Conservation (phyloP, 352 stramenopile genomes). For the Aphanomyces astaci region DNA sequence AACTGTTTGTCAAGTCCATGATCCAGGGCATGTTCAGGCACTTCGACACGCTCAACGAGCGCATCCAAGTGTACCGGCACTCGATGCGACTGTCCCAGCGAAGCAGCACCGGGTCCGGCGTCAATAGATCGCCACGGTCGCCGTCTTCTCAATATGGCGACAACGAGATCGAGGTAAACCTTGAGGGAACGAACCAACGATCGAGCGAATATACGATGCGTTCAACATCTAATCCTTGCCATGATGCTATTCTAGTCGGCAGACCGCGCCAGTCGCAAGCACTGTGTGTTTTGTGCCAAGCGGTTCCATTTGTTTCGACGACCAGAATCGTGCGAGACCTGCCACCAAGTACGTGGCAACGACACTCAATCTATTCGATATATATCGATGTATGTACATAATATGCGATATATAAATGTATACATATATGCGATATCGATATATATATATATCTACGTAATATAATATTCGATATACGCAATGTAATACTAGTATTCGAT, state of each 20-base stretch:
- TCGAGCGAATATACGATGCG: no score
- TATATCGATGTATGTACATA: no score
- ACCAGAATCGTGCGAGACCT: background rate
- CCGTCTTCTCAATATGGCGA: background rate
- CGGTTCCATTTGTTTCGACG: conserved; percentile 9
- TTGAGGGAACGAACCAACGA: no score
- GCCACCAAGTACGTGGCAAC: background rate
- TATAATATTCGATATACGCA: no score
- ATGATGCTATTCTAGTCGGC: background rate
- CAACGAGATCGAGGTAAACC: background rate
- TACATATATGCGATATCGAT: no score
- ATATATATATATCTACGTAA: no score
- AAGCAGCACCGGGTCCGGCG: background rate
- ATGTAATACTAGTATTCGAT: no score
- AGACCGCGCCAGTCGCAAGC: background rate
- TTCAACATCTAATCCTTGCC: no score
- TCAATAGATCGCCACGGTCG: background rate
- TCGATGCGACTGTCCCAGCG: background rate
- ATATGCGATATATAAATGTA: no score
- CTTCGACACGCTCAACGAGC: conserved; percentile 18
- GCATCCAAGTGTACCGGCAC: conserved; percentile 9
- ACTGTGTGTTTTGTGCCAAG: background rate
- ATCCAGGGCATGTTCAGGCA: conserved; percentile 6
- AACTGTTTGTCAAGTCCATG: conserved; percentile 5
- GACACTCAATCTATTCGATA: background rate